Percentiles rank a stretch among this genome's conserved stretches.
Evolutionary conservation across 2,329 filamentous ascomycete species (phyloP).

Genomic region (Emydomyces testavorans): DNA sequence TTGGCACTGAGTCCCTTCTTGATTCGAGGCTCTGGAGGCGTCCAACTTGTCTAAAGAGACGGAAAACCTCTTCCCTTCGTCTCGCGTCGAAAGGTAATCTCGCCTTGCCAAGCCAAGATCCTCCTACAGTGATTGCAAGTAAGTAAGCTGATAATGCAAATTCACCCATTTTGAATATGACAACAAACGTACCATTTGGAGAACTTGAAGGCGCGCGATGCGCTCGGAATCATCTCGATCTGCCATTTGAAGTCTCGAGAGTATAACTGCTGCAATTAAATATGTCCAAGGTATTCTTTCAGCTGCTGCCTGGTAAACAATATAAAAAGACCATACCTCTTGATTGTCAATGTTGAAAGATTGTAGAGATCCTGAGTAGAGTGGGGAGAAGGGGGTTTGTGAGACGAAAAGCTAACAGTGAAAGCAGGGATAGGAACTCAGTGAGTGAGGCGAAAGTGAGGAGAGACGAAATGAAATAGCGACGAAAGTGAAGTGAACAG

Average conservation of each 20-base stretch:
- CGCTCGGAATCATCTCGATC: slow-evolving; percentile 15
- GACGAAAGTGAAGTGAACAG: neutral
- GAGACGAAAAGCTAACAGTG: slow-evolving; percentile 1
- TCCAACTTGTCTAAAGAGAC: slow-evolving; percentile 23
- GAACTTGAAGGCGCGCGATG: slow-evolving; percentile 19
- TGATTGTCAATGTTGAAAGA: no score
- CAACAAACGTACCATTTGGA: slow-evolving; percentile 23
- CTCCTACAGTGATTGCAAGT: slow-evolving; percentile 19
- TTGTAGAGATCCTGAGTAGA: no score
- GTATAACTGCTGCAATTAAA: neutral
- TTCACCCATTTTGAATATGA: neutral
- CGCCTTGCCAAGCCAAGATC: slow-evolving; percentile 31
- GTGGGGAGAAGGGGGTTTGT: neutral
- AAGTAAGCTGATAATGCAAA: neutral
- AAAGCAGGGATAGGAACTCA: neutral
- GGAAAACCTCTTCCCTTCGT: slow-evolving; percentile 17
- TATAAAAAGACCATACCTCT: neutral
- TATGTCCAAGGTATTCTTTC: neutral
- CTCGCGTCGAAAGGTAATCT: slow-evolving; percentile 28
- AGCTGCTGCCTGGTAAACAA: neutral
- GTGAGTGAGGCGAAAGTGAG: neutral
- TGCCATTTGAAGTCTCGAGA: slow-evolving; percentile 6
- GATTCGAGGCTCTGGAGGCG: slow-evolving; percentile 22
- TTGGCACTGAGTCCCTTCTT: slow-evolving; percentile 23
- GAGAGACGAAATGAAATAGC: neutral